Conservation (phyloP, 768 basidiomycete species). For the Rhodotorula babjevae region DNA sequence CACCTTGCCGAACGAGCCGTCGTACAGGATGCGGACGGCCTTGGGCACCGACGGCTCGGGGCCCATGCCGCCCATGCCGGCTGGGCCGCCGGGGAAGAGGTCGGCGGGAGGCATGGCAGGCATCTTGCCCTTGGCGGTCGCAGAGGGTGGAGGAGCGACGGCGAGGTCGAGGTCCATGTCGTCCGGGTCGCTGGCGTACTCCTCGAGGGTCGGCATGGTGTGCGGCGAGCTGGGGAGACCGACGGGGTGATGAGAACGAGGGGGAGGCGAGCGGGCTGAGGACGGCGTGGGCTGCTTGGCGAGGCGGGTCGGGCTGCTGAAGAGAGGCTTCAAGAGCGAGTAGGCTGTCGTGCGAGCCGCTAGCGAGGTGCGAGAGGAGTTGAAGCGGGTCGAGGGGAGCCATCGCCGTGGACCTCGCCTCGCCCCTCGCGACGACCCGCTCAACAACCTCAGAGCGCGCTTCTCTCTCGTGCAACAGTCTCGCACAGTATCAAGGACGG, state of each 20-base stretch:
- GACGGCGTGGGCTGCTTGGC: too few species aligned
- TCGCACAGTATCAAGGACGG: too few species aligned
- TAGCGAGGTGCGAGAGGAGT: too few species aligned
- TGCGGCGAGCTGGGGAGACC: too few species aligned
- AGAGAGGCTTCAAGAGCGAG: neutral
- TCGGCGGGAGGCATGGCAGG: neutral
- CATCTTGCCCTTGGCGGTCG: neutral
- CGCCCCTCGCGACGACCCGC: too few species aligned
- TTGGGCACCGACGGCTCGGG: conserved; percentile 5
- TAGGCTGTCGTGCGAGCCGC: too few species aligned
- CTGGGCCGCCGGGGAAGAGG: neutral
- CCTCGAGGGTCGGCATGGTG: conserved; percentile 32
- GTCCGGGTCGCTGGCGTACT: conserved; percentile 34
- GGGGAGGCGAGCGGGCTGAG: neutral
- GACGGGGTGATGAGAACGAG: neutral
- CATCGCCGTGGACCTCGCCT: too few species aligned
- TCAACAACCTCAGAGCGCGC: too few species aligned
- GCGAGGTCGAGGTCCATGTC: conserved; percentile 29
- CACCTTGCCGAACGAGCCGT: conserved; percentile 5
- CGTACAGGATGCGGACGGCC: neutral
- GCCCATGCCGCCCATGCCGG: neutral
- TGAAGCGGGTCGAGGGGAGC: too few species aligned
- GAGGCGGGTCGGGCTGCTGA: neutral
- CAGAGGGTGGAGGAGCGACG: neutral
- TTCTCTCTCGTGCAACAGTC: too few species aligned